Percentiles rank a stretch among this genome's conserved stretches.
Evolutionary conservation across 2,329 filamentous ascomycete species (phyloP).

Genomic region (Alternaria consortialis): DNA sequence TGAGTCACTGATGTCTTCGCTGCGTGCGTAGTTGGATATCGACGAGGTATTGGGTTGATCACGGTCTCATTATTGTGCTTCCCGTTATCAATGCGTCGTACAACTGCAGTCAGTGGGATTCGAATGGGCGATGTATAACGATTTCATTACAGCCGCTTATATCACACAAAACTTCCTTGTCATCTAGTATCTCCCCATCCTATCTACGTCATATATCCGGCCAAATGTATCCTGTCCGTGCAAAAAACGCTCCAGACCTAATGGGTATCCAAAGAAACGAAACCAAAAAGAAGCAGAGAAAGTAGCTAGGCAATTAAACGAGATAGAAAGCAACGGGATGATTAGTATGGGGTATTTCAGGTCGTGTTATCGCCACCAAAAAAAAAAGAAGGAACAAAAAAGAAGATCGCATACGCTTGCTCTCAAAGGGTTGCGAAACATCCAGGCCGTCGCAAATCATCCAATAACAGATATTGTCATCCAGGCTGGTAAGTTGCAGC

Average conservation of each 20-base stretch:
- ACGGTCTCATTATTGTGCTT: neutral
- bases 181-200: neutral
- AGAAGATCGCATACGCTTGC: neutral
- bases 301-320: neutral
- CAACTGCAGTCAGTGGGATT: neutral
- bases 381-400: neutral
- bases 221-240: neutral
- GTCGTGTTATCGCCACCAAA: neutral
- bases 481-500: neutral
- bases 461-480: neutral
- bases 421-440: neutral
- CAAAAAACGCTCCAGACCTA: conserved; percentile 2
- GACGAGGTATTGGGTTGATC: neutral
- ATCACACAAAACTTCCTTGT: neutral
- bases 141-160: neutral
- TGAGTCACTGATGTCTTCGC: neutral
- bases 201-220: conserved; percentile 2
- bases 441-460: conserved; percentile 1
- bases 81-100: neutral
- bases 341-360: conserved; percentile 4
- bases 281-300: neutral
- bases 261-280: conserved; percentile 4
- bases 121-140: neutral
- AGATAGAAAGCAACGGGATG: neutral
- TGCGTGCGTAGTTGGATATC: neutral